A percentile compares a stretch with the other conserved stretches of the same genome.
Evolutionary conservation across 129 eudicot species (phyloP).

Genomic region (Helichrysum umbraculigerum): DNA sequence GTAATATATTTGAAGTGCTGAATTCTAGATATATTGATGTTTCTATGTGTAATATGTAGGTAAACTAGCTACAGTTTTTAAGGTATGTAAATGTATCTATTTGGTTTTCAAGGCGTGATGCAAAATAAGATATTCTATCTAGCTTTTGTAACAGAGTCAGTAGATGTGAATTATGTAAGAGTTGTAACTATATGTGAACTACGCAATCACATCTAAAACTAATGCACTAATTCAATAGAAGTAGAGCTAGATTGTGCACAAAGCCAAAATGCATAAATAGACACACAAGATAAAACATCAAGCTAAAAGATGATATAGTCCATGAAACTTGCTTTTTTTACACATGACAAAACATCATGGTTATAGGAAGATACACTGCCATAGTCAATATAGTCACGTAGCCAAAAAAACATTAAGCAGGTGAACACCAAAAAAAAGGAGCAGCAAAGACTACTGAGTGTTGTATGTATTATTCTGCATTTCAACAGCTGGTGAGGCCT

Average conservation of each 20-base stretch:
- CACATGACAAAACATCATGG: constrained; percentile 19
- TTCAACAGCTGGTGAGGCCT: constrained; percentile 33
- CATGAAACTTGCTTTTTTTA: constrained; percentile 16
- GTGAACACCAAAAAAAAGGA: constrained; percentile 16
- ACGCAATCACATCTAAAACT: neutral
- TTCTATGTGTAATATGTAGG: neutral
- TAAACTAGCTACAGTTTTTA: neutral
- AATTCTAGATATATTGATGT: neutral
- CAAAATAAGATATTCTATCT: neutral
- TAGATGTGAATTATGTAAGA: too few relatives aligned
- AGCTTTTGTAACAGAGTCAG: neutral
- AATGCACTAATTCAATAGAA: neutral
- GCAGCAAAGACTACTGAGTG: constrained; percentile 15
- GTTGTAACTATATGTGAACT: too few relatives aligned
- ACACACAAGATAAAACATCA: neutral
- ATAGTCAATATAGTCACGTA: constrained; percentile 16
- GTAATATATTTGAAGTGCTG: neutral
- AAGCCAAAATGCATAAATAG: neutral
- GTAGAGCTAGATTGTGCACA: neutral
- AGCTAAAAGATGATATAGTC: neutral
- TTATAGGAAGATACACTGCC: constrained; percentile 19
- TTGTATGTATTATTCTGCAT: constrained; percentile 31
- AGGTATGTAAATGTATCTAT: neutral
- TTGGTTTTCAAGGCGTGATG: neutral
- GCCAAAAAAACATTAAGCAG: constrained; percentile 13